A percentile compares a stretch with the other conserved stretches of the same genome.
Conservation (phyloP, 2,329 filamentous ascomycete genomes). For the Trichophyton rubrum region DNA sequence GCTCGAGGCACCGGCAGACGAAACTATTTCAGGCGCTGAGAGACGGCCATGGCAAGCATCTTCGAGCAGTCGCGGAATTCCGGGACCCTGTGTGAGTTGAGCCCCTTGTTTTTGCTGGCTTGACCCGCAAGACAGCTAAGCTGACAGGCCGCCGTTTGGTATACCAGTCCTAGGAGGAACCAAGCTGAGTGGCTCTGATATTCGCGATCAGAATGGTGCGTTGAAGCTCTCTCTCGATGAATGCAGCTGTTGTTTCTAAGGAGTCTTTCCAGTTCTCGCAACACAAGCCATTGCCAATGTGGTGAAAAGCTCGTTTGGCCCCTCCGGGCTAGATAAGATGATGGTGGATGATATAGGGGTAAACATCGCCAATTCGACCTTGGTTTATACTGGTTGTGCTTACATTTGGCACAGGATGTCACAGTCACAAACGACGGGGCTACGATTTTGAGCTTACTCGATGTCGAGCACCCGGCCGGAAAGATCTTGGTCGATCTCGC, state of each 20-base stretch:
- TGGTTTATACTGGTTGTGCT: conserved; percentile 13
- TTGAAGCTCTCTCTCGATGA: conserved; percentile 13
- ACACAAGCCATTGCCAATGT: conserved; percentile 98
- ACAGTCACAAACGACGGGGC: conserved; percentile 98
- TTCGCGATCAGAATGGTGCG: conserved; percentile 89
- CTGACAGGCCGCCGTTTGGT: conserved; percentile 22
- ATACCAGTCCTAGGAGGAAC: conserved; percentile 73
- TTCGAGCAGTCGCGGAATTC: conserved; percentile 88
- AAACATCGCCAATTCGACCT: conserved; percentile 24
- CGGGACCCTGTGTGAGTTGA: conserved; percentile 66
- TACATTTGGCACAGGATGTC: conserved; percentile 54
- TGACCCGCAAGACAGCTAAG: conserved; percentile 10
- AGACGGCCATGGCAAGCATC: conserved; percentile 67
- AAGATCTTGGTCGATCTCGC: conserved; percentile 97
- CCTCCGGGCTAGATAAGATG: conserved; percentile 97
- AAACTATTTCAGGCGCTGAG: not conserved
- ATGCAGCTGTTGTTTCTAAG: not conserved
- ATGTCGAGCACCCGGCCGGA: conserved; percentile 94
- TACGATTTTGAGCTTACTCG: conserved; percentile 86
- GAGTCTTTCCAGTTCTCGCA: conserved; percentile 56
- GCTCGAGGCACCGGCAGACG: not conserved
- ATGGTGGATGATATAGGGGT: conserved; percentile 99
- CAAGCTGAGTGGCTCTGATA: conserved; percentile 94
- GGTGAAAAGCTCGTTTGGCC: conserved; percentile 96
- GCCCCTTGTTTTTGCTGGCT: not conserved